Evolutionary conservation across 1,284 basidiomycete species (phyloP).

Genomic region (Retiboletus flavoniger): DNA sequence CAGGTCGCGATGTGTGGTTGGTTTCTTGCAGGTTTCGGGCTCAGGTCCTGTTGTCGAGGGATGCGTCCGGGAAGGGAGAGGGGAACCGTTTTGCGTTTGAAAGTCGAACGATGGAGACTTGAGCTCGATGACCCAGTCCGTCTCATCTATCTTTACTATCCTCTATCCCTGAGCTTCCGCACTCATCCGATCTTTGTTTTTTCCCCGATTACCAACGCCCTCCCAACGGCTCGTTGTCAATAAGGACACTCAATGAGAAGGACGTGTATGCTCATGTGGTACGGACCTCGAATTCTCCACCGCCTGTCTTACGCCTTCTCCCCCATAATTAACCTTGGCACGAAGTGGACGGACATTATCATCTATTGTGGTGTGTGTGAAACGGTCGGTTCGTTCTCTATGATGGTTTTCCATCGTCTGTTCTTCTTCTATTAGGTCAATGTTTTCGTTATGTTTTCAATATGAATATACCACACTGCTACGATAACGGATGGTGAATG

Average conservation of each 20-base stretch:
- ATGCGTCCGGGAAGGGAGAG: constrained; percentile 2
- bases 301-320: constrained; percentile 19
- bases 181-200: constrained; percentile 24
- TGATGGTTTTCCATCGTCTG: background rate
- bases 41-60: constrained; percentile 20
- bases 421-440: constrained; percentile 1
- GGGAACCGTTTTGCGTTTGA: background rate
- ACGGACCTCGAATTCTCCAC: constrained; percentile 18
- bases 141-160: constrained; percentile 32
- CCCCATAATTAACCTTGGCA: constrained; percentile 15
- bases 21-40: constrained; percentile 32
- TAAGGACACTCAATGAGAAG: constrained; percentile 7
- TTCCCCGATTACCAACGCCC: constrained; percentile 14
- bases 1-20: constrained; percentile 31
- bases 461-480: constrained; percentile 24
- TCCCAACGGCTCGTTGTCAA: constrained; percentile 10
- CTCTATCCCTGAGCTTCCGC: constrained; percentile 11
- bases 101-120: constrained; percentile 23
- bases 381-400: constrained; percentile 29
- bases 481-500: background rate
- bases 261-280: constrained; percentile 24
- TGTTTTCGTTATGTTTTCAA: constrained; percentile 14
- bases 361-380: constrained; percentile 20
- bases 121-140: constrained; percentile 30
- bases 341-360: constrained; percentile 13